These are phyloP conservation scores for Lentinula boryana DNA, from an alignment of 768 basidiomycete genomes.

Conservation along the genomic window DNA sequence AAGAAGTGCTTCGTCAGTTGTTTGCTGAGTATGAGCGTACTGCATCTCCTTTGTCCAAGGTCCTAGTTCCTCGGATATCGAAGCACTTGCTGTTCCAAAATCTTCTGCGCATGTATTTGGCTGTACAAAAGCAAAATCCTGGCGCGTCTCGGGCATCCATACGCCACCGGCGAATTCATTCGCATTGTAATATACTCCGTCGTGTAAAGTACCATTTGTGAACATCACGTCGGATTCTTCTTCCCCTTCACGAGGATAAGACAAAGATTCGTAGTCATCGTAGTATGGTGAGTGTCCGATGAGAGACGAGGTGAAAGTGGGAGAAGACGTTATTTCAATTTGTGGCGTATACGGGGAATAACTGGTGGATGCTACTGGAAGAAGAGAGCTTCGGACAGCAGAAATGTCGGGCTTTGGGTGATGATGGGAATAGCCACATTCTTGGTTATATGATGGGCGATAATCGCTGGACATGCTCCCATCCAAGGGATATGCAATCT, in stretches of 20 bases:
- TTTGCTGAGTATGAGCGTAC: background rate
- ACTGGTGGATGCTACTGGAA: background rate
- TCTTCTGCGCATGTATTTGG: background rate
- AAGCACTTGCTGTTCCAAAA: background rate
- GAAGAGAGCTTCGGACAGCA: background rate
- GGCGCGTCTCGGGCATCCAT: background rate
- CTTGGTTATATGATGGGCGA: background rate
- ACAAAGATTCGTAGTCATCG: background rate
- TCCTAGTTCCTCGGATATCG: background rate
- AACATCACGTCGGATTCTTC: background rate
- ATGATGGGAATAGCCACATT: background rate
- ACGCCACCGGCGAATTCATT: background rate
- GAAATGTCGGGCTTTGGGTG: background rate
- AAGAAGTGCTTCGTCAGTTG: background rate
- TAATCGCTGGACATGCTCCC: background rate
- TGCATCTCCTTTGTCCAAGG: background rate
- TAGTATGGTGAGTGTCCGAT: background rate
- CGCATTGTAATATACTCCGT: background rate
- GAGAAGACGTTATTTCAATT: background rate
- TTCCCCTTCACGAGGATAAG: background rate
- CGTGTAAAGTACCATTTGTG: background rate
- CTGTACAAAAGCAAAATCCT: background rate
- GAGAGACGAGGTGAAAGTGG: background rate
- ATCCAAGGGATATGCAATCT: background rate
- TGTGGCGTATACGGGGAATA: background rate